These are phyloP conservation scores for Candida nonsorbophila DNA, from an alignment of 805 yeast genomes.

Conservation along the genomic window DNA sequence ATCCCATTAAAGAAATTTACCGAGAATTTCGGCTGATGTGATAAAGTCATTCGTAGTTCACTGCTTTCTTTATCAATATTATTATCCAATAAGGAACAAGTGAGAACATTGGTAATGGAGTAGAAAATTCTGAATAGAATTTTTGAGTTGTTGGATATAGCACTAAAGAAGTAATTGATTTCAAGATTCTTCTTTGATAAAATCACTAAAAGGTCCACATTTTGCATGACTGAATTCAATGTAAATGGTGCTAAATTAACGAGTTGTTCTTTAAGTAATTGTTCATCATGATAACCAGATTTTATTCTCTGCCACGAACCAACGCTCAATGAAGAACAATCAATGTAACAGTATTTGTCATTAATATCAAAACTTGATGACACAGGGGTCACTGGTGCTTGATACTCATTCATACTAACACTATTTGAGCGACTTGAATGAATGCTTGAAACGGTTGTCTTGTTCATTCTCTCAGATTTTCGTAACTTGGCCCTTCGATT, in stretches of 20 bases:
- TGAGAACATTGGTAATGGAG: constrained; percentile 56
- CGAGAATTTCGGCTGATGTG: constrained; percentile 71
- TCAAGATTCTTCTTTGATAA: constrained; percentile 67
- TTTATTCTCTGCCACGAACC: constrained; percentile 80
- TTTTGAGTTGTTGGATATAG: constrained; percentile 61
- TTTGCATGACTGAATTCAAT: constrained; percentile 56
- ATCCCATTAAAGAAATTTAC: constrained; percentile 63
- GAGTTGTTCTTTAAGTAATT: constrained; percentile 39
- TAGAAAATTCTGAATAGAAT: constrained; percentile 69
- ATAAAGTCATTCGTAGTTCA: constrained; percentile 47
- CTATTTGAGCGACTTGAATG: constrained; percentile 20
- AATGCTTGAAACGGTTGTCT: constrained; percentile 10
- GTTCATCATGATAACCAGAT: constrained; percentile 49
- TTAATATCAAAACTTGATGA: constrained; percentile 45
- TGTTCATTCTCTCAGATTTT: constrained; percentile 51
- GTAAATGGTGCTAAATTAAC: constrained; percentile 65
- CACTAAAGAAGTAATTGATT: constrained; percentile 73
- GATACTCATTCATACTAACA: constrained; percentile 8
- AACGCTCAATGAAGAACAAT: constrained; percentile 62
- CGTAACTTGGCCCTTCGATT: constrained; percentile 77
- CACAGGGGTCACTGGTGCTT: constrained; percentile 1
- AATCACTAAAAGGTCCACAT: constrained; percentile 67
- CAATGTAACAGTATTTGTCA: constrained; percentile 64
- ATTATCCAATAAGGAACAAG: constrained; percentile 52
- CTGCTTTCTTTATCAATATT: constrained; percentile 32